Evolutionary conservation across 2,329 filamentous ascomycete species (phyloP).

Genomic region (Didymosphaeria variabile): DNA sequence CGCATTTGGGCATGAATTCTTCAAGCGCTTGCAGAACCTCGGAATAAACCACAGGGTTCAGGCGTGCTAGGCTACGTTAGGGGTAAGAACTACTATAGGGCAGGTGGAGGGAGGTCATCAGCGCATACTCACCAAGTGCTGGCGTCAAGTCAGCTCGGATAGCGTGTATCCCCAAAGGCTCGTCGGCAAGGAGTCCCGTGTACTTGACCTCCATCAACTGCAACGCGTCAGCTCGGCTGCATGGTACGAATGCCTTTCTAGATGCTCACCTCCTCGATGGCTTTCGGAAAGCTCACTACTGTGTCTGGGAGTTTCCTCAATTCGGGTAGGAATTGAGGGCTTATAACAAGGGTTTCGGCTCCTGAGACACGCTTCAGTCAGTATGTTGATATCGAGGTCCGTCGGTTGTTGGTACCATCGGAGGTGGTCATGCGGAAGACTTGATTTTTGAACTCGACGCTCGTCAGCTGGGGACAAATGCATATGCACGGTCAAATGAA

Average conservation of each 20-base stretch:
- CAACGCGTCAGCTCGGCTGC: constrained; percentile 18
- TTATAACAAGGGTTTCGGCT: constrained; percentile 38
- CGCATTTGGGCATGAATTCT: constrained; percentile 37
- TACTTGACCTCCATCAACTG: constrained; percentile 44
- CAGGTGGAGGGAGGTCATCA: neutral
- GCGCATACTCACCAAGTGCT: constrained; percentile 37
- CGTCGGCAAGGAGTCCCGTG: constrained; percentile 36
- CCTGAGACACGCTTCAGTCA: constrained; percentile 27
- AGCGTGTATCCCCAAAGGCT: constrained; percentile 26
- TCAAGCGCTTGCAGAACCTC: constrained; percentile 42
- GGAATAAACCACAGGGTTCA: constrained; percentile 38
- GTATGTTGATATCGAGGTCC: neutral
- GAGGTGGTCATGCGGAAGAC: constrained; percentile 33
- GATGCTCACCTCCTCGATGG: constrained; percentile 33
- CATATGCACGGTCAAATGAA: constrained; percentile 6
- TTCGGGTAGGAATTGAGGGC: constrained; percentile 41
- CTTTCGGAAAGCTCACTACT: constrained; percentile 42
- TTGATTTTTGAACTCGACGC: constrained; percentile 38
- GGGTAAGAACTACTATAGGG: neutral
- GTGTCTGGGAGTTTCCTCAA: constrained; percentile 44
- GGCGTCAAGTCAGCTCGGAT: constrained; percentile 48
- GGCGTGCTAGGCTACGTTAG: constrained; percentile 34
- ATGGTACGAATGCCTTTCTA: neutral
- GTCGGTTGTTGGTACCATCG: constrained; percentile 24
- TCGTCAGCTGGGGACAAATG: constrained; percentile 15